Evolutionary conservation across 345 rosid species (phyloP), one percentile per base, ranked within the genome.

Genomic region (Aquilaria yunnanensis): DNA sequence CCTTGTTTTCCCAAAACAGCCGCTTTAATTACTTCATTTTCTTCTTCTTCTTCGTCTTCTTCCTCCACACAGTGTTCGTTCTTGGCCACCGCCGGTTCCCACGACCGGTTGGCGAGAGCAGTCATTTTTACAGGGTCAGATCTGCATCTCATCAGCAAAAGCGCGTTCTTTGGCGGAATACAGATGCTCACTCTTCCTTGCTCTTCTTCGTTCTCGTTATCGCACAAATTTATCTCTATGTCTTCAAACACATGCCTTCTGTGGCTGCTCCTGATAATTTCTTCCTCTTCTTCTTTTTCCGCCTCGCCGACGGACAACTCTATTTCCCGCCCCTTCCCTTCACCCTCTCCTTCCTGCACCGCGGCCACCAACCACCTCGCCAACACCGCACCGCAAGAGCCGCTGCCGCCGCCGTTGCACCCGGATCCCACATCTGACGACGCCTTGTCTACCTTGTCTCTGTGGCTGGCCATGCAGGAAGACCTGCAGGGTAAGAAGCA

Each of bases 101-200:
- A 82, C 31, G 83, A 86, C 69, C 80, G 79, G 71, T 79, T 90
- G 54, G 94, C 87, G 2, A 93, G 79, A 50, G 96, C 94, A 41
- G 97, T 92, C 81, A 93, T 85, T 74, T 83, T 88, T 11, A 90
- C 96, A 63, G 98, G 97, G 62, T 93, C 98, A 75, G 96, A 90
- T 86, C 96, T 84, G 65, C 96, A 93, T 62, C 97, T 77, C 98
- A 93, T 93, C 68, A 90, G 47, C 66, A 90, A 73, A 60, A 93
- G 77, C 49, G 98, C 97, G 55, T 90, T 93, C 81, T 87, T 90
- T 1, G 98, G 96, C 32, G 98, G 96, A 12, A 86, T 55, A 71
- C 89, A 84, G 1, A 83, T 68, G 49, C 85, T 83, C 16, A 83
- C 83, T 48, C 89, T 66, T 2, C 65, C 79, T 70, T 70, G 83